These are phyloP conservation scores for Linnemannia zychae DNA, from an alignment of 192 early-diverging fungal species.

Conservation along the genomic window DNA sequence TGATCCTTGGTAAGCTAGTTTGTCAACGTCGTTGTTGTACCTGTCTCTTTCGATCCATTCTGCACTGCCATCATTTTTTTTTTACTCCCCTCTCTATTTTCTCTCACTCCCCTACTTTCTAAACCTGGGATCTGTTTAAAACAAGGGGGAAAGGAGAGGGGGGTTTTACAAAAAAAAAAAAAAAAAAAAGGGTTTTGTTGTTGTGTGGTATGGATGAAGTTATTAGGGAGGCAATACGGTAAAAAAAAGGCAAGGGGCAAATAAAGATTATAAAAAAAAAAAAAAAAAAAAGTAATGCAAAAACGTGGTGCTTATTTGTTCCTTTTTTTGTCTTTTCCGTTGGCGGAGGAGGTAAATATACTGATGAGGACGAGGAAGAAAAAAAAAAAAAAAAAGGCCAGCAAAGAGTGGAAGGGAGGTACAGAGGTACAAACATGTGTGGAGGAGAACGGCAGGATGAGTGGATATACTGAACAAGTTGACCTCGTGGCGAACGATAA, in stretches of 20 bases:
- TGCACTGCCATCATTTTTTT: neutral
- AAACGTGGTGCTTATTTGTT: neutral
- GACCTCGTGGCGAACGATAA: neutral
- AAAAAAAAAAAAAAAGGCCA: slow-evolving; percentile 1
- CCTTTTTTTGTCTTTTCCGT: neutral
- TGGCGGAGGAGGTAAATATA: neutral
- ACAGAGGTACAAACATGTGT: slow-evolving; percentile 8
- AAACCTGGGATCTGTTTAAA: slow-evolving; percentile 2
- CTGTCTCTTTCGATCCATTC: too few relatives aligned
- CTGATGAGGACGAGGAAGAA: neutral
- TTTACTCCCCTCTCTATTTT: neutral
- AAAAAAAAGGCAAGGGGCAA: slow-evolving; percentile 20
- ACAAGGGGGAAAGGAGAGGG: neutral
- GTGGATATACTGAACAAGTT: neutral
- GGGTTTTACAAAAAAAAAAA: neutral
- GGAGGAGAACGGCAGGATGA: neutral
- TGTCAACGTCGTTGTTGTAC: too few relatives aligned
- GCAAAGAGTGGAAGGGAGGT: too few relatives aligned
- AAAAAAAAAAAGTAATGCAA: neutral
- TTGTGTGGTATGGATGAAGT: neutral
- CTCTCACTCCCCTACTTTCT: neutral
- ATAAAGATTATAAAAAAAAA: neutral
- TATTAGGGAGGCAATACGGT: neutral
- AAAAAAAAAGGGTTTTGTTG: neutral
- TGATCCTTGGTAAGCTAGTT: slow-evolving; percentile 50